phyloP scores from a whole-genome alignment of 257 asterid genomes.

The Salvia splendens region DNA sequence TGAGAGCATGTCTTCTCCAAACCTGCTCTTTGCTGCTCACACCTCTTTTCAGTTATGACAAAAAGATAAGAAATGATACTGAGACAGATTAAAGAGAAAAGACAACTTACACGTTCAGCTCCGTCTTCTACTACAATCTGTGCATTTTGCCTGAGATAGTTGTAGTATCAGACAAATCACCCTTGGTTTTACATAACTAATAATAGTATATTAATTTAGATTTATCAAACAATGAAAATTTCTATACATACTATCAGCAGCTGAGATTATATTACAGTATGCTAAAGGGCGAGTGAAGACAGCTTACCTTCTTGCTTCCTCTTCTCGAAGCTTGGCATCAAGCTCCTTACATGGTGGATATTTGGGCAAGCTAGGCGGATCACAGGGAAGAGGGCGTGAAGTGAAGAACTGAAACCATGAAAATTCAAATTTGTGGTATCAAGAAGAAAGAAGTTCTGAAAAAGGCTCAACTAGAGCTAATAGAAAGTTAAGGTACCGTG shows the following conservation, averaged over 20 bases:
- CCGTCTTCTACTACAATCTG: conserved; percentile 41
- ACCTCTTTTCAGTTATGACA: neutral
- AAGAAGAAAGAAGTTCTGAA: no score
- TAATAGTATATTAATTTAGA: no score
- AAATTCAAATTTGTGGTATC: no score
- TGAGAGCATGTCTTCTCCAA: conserved; percentile 47
- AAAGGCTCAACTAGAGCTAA: neutral
- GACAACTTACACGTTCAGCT: conserved; percentile 31
- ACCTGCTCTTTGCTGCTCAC: conserved; percentile 25
- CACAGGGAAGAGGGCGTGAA: conserved; percentile 77
- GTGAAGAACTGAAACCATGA: conserved; percentile 66
- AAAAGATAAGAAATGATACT: neutral
- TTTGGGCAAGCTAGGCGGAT: conserved; percentile 75
- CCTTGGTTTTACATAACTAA: no score
- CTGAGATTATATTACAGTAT: neutral
- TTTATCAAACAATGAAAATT: neutral
- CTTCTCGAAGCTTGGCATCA: conserved; percentile 70
- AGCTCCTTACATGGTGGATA: conserved; percentile 84
- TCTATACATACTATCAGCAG: no score
- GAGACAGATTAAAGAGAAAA: neutral
- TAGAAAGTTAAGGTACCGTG: conserved; percentile 48
- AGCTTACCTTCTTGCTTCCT: conserved; percentile 65
- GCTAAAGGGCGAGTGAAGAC: neutral
- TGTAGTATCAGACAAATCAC: neutral
- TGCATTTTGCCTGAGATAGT: conserved; percentile 37